phyloP scores from a whole-genome alignment of 2,329 filamentous ascomycete species.

The Kalmusia sp. region DNA sequence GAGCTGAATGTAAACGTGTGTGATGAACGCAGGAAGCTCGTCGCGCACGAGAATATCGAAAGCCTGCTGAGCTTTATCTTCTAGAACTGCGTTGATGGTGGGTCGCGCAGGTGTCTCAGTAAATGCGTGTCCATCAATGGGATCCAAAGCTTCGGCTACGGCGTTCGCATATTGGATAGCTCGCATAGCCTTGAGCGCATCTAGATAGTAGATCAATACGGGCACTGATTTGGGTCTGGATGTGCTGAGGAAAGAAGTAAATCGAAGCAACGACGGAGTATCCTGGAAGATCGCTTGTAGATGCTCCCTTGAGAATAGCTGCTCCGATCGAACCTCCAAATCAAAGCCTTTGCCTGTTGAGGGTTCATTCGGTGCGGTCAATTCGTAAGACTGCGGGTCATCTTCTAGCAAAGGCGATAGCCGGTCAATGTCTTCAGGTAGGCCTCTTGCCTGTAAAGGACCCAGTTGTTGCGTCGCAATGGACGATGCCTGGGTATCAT shows the following conservation, averaged over 20 bases:
- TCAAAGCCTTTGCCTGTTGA: conserved; percentile 52
- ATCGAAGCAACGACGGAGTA: conserved; percentile 67
- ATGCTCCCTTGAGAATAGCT: conserved; percentile 71
- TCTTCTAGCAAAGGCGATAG: conserved; percentile 59
- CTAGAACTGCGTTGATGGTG: conserved; percentile 65
- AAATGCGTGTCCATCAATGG: conserved; percentile 64
- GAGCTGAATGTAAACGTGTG: conserved; percentile 71
- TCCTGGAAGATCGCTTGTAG: conserved; percentile 70
- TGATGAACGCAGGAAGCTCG: conserved; percentile 75
- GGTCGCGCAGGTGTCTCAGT: conserved; percentile 57
- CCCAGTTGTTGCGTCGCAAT: conserved; percentile 42
- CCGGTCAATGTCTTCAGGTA: conserved; percentile 49
- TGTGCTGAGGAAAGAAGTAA: conserved; percentile 70
- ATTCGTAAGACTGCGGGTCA: conserved; percentile 61
- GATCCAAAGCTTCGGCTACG: conserved; percentile 66
- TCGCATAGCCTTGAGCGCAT: conserved; percentile 72
- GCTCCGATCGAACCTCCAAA: conserved; percentile 69
- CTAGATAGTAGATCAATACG: conserved; percentile 74
- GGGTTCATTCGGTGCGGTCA: conserved; percentile 53
- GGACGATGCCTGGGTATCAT: conserved; percentile 42
- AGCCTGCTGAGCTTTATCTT: conserved; percentile 69
- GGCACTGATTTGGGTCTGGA: conserved; percentile 69
- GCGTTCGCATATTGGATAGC: conserved; percentile 76
- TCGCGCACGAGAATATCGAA: conserved; percentile 70
- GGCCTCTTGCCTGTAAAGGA: conserved; percentile 54